Conservation (phyloP, 805 yeast genomes). For the Huiozyma naganishii region DNA sequence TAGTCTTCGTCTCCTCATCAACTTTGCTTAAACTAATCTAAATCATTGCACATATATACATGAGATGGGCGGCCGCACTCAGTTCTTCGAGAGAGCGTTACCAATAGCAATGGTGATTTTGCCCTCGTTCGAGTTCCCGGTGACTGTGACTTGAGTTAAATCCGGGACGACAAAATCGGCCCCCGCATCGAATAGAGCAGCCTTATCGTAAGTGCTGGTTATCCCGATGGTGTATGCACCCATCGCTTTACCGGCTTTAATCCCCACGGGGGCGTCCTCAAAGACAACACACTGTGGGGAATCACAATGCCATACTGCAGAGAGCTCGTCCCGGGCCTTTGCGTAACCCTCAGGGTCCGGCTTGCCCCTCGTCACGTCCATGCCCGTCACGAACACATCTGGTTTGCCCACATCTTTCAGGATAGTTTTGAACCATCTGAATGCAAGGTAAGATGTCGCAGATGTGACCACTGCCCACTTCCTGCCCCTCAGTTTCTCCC, state of each 20-base stretch:
- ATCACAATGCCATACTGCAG: constrained; percentile 23
- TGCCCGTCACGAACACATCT: constrained; percentile 68
- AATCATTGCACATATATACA: neutral
- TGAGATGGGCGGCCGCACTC: neutral
- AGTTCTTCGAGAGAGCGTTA: constrained; percentile 1
- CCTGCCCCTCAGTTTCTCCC: constrained; percentile 19
- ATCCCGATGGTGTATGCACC: constrained; percentile 71
- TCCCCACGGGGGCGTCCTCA: constrained; percentile 82
- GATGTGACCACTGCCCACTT: constrained; percentile 81
- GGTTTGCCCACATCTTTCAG: constrained; percentile 52
- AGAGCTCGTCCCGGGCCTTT: constrained; percentile 44
- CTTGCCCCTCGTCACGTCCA: constrained; percentile 60
- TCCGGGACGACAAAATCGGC: constrained; percentile 71
- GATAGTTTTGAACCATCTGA: constrained; percentile 49
- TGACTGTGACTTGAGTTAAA: constrained; percentile 28
- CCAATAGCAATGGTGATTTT: constrained; percentile 5
- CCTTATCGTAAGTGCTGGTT: constrained; percentile 59
- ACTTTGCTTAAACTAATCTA: no score
- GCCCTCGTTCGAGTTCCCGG: constrained; percentile 3
- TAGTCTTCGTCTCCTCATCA: no score
- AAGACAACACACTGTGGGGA: constrained; percentile 42
- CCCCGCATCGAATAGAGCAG: constrained; percentile 55
- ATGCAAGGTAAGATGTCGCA: constrained; percentile 62
- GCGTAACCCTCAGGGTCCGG: constrained; percentile 76
- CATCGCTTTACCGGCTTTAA: constrained; percentile 64